These are phyloP conservation scores for Sporisorium iseilematis-ciliati DNA, from an alignment of 1,284 basidiomycete species.

Conservation along the genomic window DNA sequence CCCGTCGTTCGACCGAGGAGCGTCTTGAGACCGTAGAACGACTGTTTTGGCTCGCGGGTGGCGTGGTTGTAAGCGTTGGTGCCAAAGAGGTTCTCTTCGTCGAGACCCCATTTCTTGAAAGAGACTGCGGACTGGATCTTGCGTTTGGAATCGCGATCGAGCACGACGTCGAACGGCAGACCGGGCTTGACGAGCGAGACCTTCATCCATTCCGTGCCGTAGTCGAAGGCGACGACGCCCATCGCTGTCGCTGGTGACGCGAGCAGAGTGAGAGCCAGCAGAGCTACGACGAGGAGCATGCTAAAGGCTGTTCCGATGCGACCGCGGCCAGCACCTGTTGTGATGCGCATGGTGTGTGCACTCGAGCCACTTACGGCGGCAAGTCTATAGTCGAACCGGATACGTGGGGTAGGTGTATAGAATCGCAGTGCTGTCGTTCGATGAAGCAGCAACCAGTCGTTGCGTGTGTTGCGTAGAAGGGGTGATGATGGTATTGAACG, in stretches of 20 bases:
- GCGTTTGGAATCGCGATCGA: conserved; percentile 95
- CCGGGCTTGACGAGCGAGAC: conserved; percentile 96
- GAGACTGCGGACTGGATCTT: conserved; percentile 86
- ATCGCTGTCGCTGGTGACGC: conserved; percentile 44
- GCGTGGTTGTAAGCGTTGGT: conserved; percentile 87
- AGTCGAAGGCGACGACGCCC: conserved; percentile 69
- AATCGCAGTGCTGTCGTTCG: background rate
- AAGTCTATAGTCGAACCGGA: background rate
- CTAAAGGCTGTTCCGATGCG: conserved; percentile 19
- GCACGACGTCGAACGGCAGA: conserved; percentile 91
- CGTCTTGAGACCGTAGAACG: conserved; percentile 87
- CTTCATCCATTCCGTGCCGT: conserved; percentile 74
- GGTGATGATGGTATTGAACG: too few relatives aligned
- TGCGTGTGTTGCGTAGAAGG: too few relatives aligned
- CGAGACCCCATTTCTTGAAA: conserved; percentile 62
- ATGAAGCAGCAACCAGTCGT: too few relatives aligned
- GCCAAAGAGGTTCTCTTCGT: conserved; percentile 84
- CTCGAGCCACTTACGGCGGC: background rate
- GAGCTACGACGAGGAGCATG: conserved; percentile 33
- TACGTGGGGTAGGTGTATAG: background rate
- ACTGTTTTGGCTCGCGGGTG: conserved; percentile 87
- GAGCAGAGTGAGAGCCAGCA: conserved; percentile 30
- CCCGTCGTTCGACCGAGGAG: conserved; percentile 76
- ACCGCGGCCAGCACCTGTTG: conserved; percentile 11
- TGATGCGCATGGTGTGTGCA: conserved; percentile 24